These are phyloP conservation scores for Erodium moschatum DNA, from an alignment of 441 rosid genomes.

Conservation along the genomic window DNA sequence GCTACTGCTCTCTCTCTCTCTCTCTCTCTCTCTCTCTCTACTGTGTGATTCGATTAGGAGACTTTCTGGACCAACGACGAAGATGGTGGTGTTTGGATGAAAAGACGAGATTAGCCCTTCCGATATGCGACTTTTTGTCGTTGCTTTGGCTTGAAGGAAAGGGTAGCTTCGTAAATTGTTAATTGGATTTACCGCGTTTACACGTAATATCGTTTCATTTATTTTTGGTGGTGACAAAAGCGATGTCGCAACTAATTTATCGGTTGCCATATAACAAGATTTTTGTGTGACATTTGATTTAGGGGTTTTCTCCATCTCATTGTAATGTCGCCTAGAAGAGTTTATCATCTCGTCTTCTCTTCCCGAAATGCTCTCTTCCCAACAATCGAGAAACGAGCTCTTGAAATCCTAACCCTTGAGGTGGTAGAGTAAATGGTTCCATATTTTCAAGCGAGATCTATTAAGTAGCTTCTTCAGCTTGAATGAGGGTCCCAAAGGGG, in stretches of 20 bases:
- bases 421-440: no score
- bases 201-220: background rate
- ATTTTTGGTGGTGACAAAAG: background rate
- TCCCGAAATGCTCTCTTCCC: no score
- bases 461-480: no score
- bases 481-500: no score
- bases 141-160: background rate
- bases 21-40: slow-evolving; percentile 1
- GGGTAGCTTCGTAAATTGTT: background rate
- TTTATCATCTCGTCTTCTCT: no score
- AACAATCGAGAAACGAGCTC: no score
- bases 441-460: no score
- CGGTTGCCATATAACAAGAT: no score
- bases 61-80: slow-evolving; percentile 7
- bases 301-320: no score
- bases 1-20: slow-evolving; percentile 7
- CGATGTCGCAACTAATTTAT: background rate
- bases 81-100: background rate
- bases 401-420: no score
- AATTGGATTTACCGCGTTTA: background rate
- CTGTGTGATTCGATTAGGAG: slow-evolving; percentile 5
- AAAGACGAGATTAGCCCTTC: background rate
- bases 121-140: background rate
- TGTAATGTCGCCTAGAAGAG: no score
- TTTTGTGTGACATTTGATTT: no score